These are phyloP conservation scores for Polymyxa betae DNA, from an alignment of 208 protist genomes.

Conservation along the genomic window DNA sequence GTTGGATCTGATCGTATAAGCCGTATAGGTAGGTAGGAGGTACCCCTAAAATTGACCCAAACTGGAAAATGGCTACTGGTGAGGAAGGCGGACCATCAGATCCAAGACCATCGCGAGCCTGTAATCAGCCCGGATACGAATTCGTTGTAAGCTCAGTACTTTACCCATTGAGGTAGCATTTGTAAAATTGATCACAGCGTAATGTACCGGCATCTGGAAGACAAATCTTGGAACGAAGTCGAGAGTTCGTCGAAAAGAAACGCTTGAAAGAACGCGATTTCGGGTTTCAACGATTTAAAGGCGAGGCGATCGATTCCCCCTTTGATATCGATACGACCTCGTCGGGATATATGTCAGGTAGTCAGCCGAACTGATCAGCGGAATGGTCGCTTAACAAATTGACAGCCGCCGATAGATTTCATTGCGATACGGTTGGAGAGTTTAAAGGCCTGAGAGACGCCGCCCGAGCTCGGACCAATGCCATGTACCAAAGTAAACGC, in stretches of 20 bases:
- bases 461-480: not conserved
- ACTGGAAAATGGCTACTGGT: too few species aligned
- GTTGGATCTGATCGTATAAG: too few species aligned
- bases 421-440: conserved; percentile 42
- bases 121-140: too few species aligned
- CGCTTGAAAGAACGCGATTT: conserved; percentile 47
- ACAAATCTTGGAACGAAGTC: not conserved
- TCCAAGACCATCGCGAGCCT: too few species aligned
- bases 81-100: too few species aligned
- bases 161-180: too few species aligned
- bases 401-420: conserved; percentile 40
- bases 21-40: too few species aligned
- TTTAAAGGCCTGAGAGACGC: not conserved
- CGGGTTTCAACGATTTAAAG: not conserved
- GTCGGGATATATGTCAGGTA: conserved; percentile 31
- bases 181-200: too few species aligned
- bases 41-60: too few species aligned
- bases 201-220: not conserved
- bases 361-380: not conserved
- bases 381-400: not conserved
- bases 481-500: not conserved
- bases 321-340: conserved; percentile 11
- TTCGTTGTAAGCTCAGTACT: too few species aligned
- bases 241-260: conserved; percentile 2
- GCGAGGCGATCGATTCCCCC: not conserved